Conservation (phyloP, 2,329 filamentous ascomycete species). For the Clonostachys rhizophaga region DNA sequence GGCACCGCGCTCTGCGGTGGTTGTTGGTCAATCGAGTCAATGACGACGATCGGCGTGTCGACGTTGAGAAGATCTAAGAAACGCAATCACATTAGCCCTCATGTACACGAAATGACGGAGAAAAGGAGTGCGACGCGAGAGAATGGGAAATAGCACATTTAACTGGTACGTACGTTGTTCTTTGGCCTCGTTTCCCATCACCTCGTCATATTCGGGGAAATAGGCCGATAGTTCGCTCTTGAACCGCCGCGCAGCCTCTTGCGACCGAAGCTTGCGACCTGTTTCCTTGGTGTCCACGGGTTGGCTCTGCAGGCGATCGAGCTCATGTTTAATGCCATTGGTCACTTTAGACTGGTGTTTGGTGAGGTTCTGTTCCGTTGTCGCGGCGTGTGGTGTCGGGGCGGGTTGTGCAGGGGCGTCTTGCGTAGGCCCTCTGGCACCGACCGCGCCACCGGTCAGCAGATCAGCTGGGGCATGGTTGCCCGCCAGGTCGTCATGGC, state of each 20-base stretch:
- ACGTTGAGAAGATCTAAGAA: slow-evolving; percentile 63
- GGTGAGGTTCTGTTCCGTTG: slow-evolving; percentile 20
- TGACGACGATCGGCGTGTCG: slow-evolving; percentile 69
- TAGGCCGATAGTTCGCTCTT: slow-evolving; percentile 91
- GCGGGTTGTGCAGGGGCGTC: no score
- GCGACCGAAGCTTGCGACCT: slow-evolving; percentile 76
- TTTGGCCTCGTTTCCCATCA: slow-evolving; percentile 80
- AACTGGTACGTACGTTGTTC: slow-evolving; percentile 60
- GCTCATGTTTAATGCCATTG: slow-evolving; percentile 59
- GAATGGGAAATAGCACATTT: not conserved
- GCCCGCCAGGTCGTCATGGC: not conserved
- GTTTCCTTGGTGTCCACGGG: slow-evolving; percentile 47
- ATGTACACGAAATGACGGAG: not conserved
- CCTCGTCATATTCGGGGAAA: slow-evolving; percentile 90
- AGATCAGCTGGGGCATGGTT: not conserved
- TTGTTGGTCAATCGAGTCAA: slow-evolving; percentile 41
- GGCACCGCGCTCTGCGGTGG: no score
- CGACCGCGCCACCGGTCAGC: no score
- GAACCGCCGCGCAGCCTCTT: slow-evolving; percentile 70
- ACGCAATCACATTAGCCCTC: slow-evolving; percentile 4
- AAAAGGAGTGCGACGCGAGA: not conserved
- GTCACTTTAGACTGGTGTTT: slow-evolving; percentile 53
- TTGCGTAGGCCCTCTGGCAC: no score
- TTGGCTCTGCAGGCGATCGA: slow-evolving; percentile 49
- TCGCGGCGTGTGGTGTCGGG: slow-evolving; percentile 8